Percentiles rank a stretch among this genome's conserved stretches.
phyloP scores from a whole-genome alignment of 495 filamentous ascomycete genomes.

The Margaritispora aquatica region DNA sequence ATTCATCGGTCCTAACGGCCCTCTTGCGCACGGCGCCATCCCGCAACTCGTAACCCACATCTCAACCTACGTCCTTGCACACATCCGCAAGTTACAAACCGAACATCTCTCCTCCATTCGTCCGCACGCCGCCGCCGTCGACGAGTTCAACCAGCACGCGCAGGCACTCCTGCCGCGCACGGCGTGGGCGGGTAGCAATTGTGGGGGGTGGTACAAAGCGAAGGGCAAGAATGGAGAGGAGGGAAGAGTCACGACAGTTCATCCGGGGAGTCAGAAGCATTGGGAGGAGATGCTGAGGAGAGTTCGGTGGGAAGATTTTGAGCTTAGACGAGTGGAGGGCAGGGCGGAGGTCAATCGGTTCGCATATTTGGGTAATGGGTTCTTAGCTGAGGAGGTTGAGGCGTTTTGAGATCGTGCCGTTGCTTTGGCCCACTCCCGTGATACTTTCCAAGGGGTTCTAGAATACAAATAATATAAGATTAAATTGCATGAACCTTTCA shows the following conservation, averaged over 20 bases:
- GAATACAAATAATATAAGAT: no score
- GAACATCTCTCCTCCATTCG: background rate
- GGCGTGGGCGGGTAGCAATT: background rate
- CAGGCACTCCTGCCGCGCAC: background rate
- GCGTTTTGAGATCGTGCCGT: no score
- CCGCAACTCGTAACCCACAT: background rate
- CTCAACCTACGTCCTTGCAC: background rate
- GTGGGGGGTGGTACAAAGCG: background rate
- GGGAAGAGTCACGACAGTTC: background rate
- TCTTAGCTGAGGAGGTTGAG: background rate
- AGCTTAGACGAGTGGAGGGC: background rate
- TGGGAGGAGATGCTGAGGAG: background rate
- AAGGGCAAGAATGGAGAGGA: background rate
- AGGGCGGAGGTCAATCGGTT: background rate
- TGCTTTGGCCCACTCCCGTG: no score
- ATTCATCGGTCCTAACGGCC: background rate
- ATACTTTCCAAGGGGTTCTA: no score
- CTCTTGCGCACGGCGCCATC: background rate
- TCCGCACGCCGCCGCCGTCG: background rate
- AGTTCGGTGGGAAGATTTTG: background rate
- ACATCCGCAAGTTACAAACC: background rate
- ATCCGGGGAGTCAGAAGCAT: background rate
- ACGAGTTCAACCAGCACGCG: background rate
- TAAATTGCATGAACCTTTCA: no score
- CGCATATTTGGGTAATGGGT: conserved; percentile 7